A percentile compares a stretch with the other conserved stretches of the same genome.
phyloP scores from a whole-genome alignment of 495 filamentous ascomycete genomes.

The Penicillium desertorum region DNA sequence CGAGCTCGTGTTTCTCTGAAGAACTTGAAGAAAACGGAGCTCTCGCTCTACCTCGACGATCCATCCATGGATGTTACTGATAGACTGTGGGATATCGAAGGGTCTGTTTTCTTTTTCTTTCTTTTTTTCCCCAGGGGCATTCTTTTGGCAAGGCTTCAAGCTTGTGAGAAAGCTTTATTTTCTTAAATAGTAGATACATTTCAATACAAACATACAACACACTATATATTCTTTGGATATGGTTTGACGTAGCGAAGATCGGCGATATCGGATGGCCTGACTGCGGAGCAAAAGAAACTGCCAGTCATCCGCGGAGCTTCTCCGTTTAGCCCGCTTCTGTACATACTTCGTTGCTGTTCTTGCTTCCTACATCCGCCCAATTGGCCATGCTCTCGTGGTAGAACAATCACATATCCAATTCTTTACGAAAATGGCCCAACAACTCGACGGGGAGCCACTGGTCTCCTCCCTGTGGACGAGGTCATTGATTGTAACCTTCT shows the following conservation, averaged over 20 bases:
- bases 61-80: background rate
- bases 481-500: conserved; percentile 37
- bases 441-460: conserved; percentile 36
- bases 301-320: conserved; percentile 27
- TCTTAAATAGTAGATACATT: conserved; percentile 5
- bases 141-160: background rate
- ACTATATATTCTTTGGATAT: background rate
- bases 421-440: conserved; percentile 31
- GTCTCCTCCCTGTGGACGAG: conserved; percentile 48
- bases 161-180: background rate
- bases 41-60: background rate
- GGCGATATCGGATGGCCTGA: conserved; percentile 33
- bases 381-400: conserved; percentile 18
- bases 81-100: background rate
- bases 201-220: conserved; percentile 10
- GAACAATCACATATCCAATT: background rate
- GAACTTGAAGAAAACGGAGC: background rate
- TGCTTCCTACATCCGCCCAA: background rate
- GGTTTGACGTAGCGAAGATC: conserved; percentile 14
- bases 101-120: background rate
- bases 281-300: conserved; percentile 31
- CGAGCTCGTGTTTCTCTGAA: background rate
- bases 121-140: background rate
- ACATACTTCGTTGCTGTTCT: background rate
- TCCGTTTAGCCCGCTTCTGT: background rate